A percentile compares a stretch with the other conserved stretches of the same genome.
Evolutionary conservation across 352 stramenopile species (phyloP).

Genomic region (Pythium phragmitis): DNA sequence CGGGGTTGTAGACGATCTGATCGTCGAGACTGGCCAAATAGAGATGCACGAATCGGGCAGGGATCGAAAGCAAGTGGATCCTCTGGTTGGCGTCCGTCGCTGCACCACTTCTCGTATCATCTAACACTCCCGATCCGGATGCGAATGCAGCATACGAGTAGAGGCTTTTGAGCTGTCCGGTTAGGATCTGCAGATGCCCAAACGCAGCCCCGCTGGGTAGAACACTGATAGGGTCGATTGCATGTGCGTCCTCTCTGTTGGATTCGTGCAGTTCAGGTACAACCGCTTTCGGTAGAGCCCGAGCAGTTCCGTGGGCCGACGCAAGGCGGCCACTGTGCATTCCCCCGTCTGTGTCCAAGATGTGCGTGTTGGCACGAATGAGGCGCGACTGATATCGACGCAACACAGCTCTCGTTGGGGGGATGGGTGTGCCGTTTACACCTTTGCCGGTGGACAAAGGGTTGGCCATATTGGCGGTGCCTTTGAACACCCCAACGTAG

Average conservation of each 20-base stretch:
- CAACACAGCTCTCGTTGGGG: slow-evolving; percentile 24
- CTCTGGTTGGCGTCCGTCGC: background rate
- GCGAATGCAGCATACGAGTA: slow-evolving; percentile 43
- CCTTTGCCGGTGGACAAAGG: background rate
- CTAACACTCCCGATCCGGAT: background rate
- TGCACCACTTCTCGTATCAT: background rate
- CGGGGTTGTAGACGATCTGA: slow-evolving; percentile 41
- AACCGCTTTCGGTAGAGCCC: background rate
- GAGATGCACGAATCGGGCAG: slow-evolving; percentile 28
- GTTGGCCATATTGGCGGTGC: background rate
- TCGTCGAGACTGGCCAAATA: slow-evolving; percentile 35
- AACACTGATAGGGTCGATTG: slow-evolving; percentile 37
- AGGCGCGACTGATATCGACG: slow-evolving; percentile 36
- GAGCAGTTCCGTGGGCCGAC: slow-evolving; percentile 9
- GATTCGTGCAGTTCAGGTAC: slow-evolving; percentile 1
- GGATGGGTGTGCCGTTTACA: background rate
- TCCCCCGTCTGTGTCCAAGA: slow-evolving; percentile 15
- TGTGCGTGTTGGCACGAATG: slow-evolving; percentile 28
- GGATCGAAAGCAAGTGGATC: slow-evolving; percentile 34
- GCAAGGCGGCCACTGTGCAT: slow-evolving; percentile 12
- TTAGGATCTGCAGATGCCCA: slow-evolving; percentile 43
- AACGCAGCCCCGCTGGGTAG: slow-evolving; percentile 38
- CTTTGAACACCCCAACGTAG: slow-evolving; percentile 46
- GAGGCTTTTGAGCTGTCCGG: slow-evolving; percentile 31
- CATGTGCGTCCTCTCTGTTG: background rate